Percentiles rank a stretch among this genome's conserved stretches.
These are phyloP conservation scores for Aspergillus egyptiacus DNA, from an alignment of 495 filamentous ascomycete genomes.

Conservation along the genomic window DNA sequence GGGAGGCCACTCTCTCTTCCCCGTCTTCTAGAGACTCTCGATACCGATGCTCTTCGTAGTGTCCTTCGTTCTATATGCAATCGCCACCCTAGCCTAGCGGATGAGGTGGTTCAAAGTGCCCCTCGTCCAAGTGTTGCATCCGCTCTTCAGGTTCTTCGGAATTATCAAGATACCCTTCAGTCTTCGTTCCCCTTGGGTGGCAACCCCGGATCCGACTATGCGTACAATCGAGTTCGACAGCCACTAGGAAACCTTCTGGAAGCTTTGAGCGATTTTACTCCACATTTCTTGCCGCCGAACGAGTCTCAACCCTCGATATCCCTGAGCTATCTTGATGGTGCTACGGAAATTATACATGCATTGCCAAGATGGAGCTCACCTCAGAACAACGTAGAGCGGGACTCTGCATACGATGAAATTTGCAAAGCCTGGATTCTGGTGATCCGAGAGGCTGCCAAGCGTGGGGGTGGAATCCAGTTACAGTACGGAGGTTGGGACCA, in stretches of 20 bases:
- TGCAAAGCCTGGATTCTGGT: conserved; percentile 89
- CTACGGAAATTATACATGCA: conserved; percentile 81
- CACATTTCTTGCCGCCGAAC: conserved; percentile 88
- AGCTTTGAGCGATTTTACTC: conserved; percentile 86
- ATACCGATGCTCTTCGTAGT: conserved; percentile 70
- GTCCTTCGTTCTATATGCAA: conserved; percentile 85
- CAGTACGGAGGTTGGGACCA: conserved; percentile 94
- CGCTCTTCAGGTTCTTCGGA: conserved; percentile 69
- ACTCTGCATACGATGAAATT: conserved; percentile 93
- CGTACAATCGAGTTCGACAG: conserved; percentile 87
- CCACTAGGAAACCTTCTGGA: conserved; percentile 76
- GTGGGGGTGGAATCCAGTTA: conserved; percentile 82
- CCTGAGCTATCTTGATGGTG: conserved; percentile 79
- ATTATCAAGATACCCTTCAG: conserved; percentile 71
- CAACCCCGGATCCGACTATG: conserved; percentile 79
- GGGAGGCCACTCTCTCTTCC: conserved; percentile 76
- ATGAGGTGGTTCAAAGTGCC: conserved; percentile 78
- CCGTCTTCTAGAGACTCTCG: conserved; percentile 84
- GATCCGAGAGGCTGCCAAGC: conserved; percentile 84
- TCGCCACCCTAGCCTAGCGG: conserved; percentile 66
- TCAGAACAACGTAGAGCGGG: conserved; percentile 82
- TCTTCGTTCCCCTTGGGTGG: conserved; percentile 84
- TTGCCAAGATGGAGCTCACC: conserved; percentile 83
- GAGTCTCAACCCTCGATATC: conserved; percentile 75
- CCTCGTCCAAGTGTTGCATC: conserved; percentile 78